Evolutionary conservation across 495 filamentous ascomycete species (phyloP).

Genomic region (Friedmanniomyces endolithicus): DNA sequence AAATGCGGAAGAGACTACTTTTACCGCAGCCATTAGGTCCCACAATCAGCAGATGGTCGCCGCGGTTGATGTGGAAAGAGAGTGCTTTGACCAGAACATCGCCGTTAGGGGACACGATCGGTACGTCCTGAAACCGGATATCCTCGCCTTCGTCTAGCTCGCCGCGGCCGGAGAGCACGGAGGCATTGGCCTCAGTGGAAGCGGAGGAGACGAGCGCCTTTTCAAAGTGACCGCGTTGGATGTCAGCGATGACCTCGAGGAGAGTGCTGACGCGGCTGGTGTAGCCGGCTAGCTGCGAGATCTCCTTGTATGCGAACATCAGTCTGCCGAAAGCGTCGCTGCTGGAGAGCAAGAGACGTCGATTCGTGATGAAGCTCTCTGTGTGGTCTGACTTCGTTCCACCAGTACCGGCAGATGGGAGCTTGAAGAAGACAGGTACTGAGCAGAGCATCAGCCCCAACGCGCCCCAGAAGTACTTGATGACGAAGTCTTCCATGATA

Average conservation of each 20-base stretch:
- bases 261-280: conserved; percentile 82
- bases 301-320: conserved; percentile 96
- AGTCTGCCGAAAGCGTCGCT: conserved; percentile 92
- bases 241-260: conserved; percentile 87
- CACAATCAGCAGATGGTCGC: conserved; percentile 86
- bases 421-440: conserved; percentile 87
- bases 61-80: conserved; percentile 71
- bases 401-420: conserved; percentile 48
- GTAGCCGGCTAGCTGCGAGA: conserved; percentile 92
- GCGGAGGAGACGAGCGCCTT: conserved; percentile 91
- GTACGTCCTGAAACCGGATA: conserved; percentile 81
- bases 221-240: conserved; percentile 75
- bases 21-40: conserved; percentile 97
- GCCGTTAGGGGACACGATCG: conserved; percentile 95
- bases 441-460: conserved; percentile 88
- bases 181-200: conserved; percentile 60
- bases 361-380: conserved; percentile 91
- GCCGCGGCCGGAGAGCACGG: conserved; percentile 68
- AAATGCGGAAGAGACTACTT: conserved; percentile 85
- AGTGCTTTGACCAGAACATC: conserved; percentile 75
- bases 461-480: conserved; percentile 99
- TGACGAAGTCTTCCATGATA: conserved; percentile 97
- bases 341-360: conserved; percentile 76
- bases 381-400: conserved; percentile 74
- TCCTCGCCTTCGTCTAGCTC: conserved; percentile 60